Evolutionary conservation across 208 protist genomes (phyloP).

Genomic region (Crithidia brevicula): DNA sequence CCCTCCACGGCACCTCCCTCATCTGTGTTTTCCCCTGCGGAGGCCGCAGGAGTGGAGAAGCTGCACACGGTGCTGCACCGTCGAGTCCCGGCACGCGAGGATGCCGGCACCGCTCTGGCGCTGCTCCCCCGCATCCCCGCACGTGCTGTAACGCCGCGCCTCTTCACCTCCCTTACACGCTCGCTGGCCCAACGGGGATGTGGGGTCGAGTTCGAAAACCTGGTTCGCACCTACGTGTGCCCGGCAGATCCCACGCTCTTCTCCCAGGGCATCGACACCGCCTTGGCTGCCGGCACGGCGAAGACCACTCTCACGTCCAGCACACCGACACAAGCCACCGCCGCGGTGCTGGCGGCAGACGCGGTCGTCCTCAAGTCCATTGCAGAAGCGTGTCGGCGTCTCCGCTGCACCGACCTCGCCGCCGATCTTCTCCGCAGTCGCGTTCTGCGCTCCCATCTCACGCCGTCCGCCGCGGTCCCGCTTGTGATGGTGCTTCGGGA

Average conservation of each 20-base stretch:
- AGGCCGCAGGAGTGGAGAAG: background rate
- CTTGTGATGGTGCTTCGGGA: constrained; percentile 34
- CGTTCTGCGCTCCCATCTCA: constrained; percentile 12
- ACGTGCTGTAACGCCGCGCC: constrained; percentile 11
- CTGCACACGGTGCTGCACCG: background rate
- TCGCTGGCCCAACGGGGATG: constrained; percentile 20
- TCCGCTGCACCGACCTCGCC: constrained; percentile 17
- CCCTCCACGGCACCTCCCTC: no score
- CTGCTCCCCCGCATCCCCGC: constrained; percentile 14
- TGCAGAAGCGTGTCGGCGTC: constrained; percentile 16
- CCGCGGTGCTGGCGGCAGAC: constrained; percentile 10
- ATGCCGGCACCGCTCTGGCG: constrained; percentile 6
- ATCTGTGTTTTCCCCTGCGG: no score
- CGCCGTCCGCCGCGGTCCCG: constrained; percentile 30
- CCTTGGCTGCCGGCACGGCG: no score
- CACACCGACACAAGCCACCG: constrained; percentile 15
- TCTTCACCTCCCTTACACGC: constrained; percentile 22
- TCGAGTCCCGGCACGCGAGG: background rate
- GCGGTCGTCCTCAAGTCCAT: constrained; percentile 23
- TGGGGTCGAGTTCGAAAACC: background rate
- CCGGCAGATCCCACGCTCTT: constrained; percentile 2
- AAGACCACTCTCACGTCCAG: no score
- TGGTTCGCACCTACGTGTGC: constrained; percentile 13
- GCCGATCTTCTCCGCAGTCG: constrained; percentile 2
- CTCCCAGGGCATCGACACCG: no score